Evolutionary conservation across 2,329 filamentous ascomycete genomes (phyloP).

Genomic region (Whalleya microplaca): DNA sequence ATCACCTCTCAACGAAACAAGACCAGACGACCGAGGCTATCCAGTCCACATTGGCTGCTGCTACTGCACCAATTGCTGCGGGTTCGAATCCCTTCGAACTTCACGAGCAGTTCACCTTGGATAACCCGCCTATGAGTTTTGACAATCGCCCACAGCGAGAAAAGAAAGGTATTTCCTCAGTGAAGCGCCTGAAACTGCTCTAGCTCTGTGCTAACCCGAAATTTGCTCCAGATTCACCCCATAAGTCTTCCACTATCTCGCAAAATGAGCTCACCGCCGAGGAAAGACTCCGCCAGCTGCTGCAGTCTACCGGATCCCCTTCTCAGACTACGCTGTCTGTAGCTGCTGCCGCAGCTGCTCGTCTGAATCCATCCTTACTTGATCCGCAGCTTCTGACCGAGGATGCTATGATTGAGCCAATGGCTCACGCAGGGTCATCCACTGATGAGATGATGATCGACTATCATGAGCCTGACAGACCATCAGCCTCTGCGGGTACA

Average conservation of each 20-base stretch:
- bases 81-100: slow-evolving; percentile 48
- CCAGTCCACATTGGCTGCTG: slow-evolving; percentile 29
- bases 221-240: slow-evolving; percentile 17
- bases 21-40: slow-evolving; percentile 27
- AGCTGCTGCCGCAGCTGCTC: slow-evolving; percentile 59
- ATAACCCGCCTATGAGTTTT: slow-evolving; percentile 57
- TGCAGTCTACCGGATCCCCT: slow-evolving; percentile 41
- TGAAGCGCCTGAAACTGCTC: neutral
- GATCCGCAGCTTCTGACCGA: slow-evolving; percentile 51
- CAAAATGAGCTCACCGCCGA: slow-evolving; percentile 47
- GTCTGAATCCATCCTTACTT: slow-evolving; percentile 57
- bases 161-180: slow-evolving; percentile 39
- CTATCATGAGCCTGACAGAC: slow-evolving; percentile 30
- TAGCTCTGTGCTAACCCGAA: slow-evolving; percentile 6
- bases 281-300: slow-evolving; percentile 54
- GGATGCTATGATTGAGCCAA: slow-evolving; percentile 23
- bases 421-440: slow-evolving; percentile 19
- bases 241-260: slow-evolving; percentile 15
- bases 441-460: slow-evolving; percentile 37
- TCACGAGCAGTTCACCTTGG: slow-evolving; percentile 62
- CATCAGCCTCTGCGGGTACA: slow-evolving; percentile 7
- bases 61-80: slow-evolving; percentile 15
- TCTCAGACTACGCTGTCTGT: slow-evolving; percentile 57
- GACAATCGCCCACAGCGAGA: slow-evolving; percentile 43
- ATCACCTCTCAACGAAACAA: slow-evolving; percentile 37